Evolutionary conservation across 805 yeast species (phyloP).

Genomic region (Saturnispora dispora): DNA sequence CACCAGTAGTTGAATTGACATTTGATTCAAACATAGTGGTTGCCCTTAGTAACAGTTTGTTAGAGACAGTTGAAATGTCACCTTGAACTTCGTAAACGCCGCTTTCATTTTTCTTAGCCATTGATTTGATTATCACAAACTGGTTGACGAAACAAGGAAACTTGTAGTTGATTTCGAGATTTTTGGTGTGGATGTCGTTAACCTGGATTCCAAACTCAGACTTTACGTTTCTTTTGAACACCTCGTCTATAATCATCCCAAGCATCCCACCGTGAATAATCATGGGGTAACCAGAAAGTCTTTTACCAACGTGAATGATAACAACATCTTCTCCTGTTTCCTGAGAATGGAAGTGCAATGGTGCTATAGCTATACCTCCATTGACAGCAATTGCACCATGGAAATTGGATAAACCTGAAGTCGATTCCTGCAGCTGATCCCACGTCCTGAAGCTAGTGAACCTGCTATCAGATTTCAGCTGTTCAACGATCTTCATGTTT

Average conservation of each 20-base stretch:
- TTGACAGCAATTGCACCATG: conserved; percentile 54
- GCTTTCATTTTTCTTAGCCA: conserved; percentile 22
- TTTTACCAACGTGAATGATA: conserved; percentile 68
- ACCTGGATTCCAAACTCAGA: conserved; percentile 18
- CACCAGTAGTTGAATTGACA: neutral
- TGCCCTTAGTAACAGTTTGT: conserved; percentile 50
- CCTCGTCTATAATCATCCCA: conserved; percentile 73
- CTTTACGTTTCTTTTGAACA: conserved; percentile 36
- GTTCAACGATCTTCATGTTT: conserved; percentile 41
- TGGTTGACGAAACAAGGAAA: conserved; percentile 74
- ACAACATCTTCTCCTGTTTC: conserved; percentile 51
- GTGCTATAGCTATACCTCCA: conserved; percentile 73
- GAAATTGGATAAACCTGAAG: conserved; percentile 13
- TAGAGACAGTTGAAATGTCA: conserved; percentile 42
- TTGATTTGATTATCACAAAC: conserved; percentile 59
- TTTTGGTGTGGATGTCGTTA: conserved; percentile 35
- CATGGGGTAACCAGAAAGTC: conserved; percentile 79
- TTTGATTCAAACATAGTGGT: conserved; percentile 27
- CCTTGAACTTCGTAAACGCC: conserved; percentile 37
- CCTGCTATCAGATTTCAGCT: conserved; percentile 32
- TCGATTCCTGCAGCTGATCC: conserved; percentile 34
- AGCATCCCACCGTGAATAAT: conserved; percentile 83
- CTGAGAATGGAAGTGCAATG: conserved; percentile 54
- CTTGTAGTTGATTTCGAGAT: conserved; percentile 44
- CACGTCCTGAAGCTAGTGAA: conserved; percentile 32